phyloP scores from a whole-genome alignment of 2,329 filamentous ascomycete genomes.

The Cercospora zeina region DNA sequence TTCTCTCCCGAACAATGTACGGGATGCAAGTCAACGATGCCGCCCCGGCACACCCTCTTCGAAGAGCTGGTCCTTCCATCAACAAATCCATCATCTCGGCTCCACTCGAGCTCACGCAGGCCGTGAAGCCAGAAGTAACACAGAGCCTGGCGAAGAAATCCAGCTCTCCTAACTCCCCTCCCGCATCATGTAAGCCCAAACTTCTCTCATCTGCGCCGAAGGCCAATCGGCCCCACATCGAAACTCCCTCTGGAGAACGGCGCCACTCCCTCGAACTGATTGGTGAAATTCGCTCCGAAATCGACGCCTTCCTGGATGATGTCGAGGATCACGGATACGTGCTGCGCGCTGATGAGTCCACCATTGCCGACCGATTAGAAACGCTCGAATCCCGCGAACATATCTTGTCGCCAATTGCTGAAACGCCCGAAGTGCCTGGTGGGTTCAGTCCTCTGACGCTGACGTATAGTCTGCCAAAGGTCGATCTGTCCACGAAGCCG shows the following conservation, averaged over 20 bases:
- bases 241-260: background rate
- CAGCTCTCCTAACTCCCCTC: background rate
- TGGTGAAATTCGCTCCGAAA: constrained; percentile 4
- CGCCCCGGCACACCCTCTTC: background rate
- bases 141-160: background rate
- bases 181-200: constrained; percentile 1
- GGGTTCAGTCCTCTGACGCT: constrained; percentile 15
- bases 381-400: constrained; percentile 15
- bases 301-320: constrained; percentile 17
- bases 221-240: background rate
- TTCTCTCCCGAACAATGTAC: background rate
- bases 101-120: constrained; percentile 1
- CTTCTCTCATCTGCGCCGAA: background rate
- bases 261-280: background rate
- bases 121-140: background rate
- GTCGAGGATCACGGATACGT: constrained; percentile 16
- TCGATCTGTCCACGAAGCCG: constrained; percentile 16
- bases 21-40: constrained; percentile 1
- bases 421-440: constrained; percentile 17
- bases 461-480: constrained; percentile 15
- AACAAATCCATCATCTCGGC: constrained; percentile 4
- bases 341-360: constrained; percentile 3
- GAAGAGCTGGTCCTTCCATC: constrained; percentile 12
- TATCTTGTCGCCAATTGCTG: constrained; percentile 16
- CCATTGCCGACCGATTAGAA: constrained; percentile 9